A percentile compares a stretch with the other conserved stretches of the same genome.
Evolutionary conservation across 495 filamentous ascomycete species (phyloP).

Genomic region (Aspergillus affinis): DNA sequence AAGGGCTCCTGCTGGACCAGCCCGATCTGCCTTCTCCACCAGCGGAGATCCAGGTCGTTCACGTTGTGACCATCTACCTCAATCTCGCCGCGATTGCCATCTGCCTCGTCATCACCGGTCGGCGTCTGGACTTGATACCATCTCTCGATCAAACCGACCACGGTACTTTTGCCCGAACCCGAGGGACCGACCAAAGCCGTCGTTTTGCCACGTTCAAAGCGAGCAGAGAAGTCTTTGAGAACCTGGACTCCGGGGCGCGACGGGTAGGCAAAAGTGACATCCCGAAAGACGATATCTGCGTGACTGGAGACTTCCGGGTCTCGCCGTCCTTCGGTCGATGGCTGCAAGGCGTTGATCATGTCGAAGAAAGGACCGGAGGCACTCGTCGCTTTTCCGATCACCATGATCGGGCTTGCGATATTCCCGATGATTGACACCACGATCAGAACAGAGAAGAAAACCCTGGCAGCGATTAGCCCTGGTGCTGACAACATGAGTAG

Average conservation of each 20-base stretch:
- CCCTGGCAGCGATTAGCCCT: slow-evolving; percentile 28
- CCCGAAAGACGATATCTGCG: slow-evolving; percentile 56
- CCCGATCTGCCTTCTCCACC: slow-evolving; percentile 62
- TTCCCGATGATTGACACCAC: slow-evolving; percentile 26
- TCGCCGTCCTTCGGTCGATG: slow-evolving; percentile 32
- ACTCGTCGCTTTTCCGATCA: slow-evolving; percentile 46
- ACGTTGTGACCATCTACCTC: slow-evolving; percentile 47
- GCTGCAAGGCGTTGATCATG: slow-evolving; percentile 44
- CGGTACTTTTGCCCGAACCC: slow-evolving; percentile 1
- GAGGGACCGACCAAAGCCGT: slow-evolving; percentile 2
- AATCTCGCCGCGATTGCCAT: slow-evolving; percentile 7
- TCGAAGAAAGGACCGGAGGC: slow-evolving; percentile 45
- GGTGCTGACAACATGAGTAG: neutral
- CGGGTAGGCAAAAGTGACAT: slow-evolving; percentile 63
- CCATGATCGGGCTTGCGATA: slow-evolving; percentile 44
- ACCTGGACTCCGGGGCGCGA: slow-evolving; percentile 40
- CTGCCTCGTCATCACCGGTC: slow-evolving; percentile 30
- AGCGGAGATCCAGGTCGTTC: slow-evolving; percentile 53
- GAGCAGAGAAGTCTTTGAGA: slow-evolving; percentile 41
- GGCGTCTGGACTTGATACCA: slow-evolving; percentile 37
- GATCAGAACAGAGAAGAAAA: slow-evolving; percentile 46
- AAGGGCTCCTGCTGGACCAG: slow-evolving; percentile 70
- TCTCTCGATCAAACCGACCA: neutral
- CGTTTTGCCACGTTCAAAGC: slow-evolving; percentile 25
- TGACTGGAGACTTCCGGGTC: slow-evolving; percentile 20